These are phyloP conservation scores for Nasturtium officinale DNA, from an alignment of 345 rosid genomes.

Conservation along the genomic window DNA sequence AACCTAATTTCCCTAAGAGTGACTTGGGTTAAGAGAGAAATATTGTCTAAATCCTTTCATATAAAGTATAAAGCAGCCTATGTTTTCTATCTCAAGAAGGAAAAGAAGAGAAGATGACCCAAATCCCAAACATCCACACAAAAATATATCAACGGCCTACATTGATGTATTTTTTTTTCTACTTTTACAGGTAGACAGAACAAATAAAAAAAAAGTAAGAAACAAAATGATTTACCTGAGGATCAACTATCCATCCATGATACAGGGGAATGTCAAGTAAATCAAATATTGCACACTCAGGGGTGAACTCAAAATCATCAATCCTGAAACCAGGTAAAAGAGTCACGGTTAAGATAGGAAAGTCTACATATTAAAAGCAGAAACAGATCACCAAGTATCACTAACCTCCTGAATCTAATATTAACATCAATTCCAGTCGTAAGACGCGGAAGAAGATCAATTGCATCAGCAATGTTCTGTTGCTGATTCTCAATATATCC, in stretches of 20 bases:
- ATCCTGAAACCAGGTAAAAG: slow-evolving; percentile 62
- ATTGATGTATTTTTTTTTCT: not conserved
- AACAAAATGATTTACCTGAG: slow-evolving; percentile 63
- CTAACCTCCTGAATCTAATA: slow-evolving; percentile 86
- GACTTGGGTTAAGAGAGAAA: not conserved
- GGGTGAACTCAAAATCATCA: slow-evolving; percentile 97
- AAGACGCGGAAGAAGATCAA: slow-evolving; percentile 89
- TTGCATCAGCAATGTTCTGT: slow-evolving; percentile 95
- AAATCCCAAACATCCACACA: slow-evolving; percentile 20
- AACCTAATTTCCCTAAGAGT: not conserved
- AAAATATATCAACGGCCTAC: not conserved
- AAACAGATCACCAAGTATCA: slow-evolving; percentile 13
- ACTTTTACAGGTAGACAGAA: not conserved
- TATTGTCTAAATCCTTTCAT: not conserved
- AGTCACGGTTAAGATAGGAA: not conserved
- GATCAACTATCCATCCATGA: slow-evolving; percentile 99
- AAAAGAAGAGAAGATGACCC: slow-evolving; percentile 12
- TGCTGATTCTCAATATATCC: slow-evolving; percentile 93
- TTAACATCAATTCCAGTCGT: slow-evolving; percentile 98
- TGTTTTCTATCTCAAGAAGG: slow-evolving; percentile 24
- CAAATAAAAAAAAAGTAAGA: not conserved
- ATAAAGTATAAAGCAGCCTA: not conserved
- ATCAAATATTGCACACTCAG: slow-evolving; percentile 96
- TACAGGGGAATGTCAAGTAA: slow-evolving; percentile 90
- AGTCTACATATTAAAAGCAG: not conserved